A percentile compares a stretch with the other conserved stretches of the same genome.
These are phyloP conservation scores for Thinopyrum elongatum DNA, from an alignment of 176 grass and related monocot species.

Conservation along the genomic window DNA sequence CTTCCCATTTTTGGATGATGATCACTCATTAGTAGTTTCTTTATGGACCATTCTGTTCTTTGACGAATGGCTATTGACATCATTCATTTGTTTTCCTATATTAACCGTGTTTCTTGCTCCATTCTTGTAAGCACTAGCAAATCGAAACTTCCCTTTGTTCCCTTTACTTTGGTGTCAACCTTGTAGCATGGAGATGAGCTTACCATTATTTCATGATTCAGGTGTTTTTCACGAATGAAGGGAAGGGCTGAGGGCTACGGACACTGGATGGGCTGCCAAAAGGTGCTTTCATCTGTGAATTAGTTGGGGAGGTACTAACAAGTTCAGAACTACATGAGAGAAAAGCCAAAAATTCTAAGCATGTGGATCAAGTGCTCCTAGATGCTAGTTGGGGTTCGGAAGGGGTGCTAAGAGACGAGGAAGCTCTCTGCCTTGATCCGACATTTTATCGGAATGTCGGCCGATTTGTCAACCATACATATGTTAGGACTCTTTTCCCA, in stretches of 20 bases:
- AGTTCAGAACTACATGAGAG: slow-evolving; percentile 61
- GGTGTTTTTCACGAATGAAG: slow-evolving; percentile 67
- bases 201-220: slow-evolving; percentile 19
- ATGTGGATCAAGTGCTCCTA: slow-evolving; percentile 55
- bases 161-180: not conserved
- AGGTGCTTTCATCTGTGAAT: slow-evolving; percentile 82
- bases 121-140: slow-evolving; percentile 5
- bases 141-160: not conserved
- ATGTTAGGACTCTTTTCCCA: not conserved
- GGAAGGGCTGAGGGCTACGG: slow-evolving; percentile 73
- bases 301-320: slow-evolving; percentile 74
- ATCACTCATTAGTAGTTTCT: not conserved
- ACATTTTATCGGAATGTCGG: slow-evolving; percentile 77
- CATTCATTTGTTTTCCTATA: not conserved
- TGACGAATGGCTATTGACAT: not conserved
- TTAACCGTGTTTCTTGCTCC: not conserved
- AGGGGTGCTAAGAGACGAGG: slow-evolving; percentile 44
- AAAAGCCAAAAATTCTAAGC: slow-evolving; percentile 38
- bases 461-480: slow-evolving; percentile 86
- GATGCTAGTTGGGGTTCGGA: slow-evolving; percentile 70
- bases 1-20: not conserved
- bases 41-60: not conserved
- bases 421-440: slow-evolving; percentile 64
- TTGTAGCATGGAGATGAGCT: not conserved
- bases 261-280: slow-evolving; percentile 70